phyloP scores from a whole-genome alignment of 345 rosid species.

The Tarenaya hassleriana region DNA sequence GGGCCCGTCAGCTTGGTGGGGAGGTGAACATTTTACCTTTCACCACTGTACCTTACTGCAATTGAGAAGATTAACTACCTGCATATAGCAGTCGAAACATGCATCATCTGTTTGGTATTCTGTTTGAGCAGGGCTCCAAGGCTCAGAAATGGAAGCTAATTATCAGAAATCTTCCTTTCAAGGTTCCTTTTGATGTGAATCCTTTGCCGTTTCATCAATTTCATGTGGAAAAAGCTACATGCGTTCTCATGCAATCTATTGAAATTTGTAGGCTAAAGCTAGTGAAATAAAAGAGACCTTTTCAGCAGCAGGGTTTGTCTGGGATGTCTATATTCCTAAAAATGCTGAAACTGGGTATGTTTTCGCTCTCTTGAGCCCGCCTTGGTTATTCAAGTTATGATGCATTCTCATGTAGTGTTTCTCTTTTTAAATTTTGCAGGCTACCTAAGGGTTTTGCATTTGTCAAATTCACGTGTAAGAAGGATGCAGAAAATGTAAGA shows the following conservation, averaged over 20 bases:
- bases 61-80: constrained; percentile 9
- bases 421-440: constrained; percentile 40
- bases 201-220: constrained; percentile 11
- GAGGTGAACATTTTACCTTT: constrained; percentile 51
- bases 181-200: constrained; percentile 40
- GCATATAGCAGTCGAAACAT: background rate
- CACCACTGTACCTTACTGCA: background rate
- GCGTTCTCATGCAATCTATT: constrained; percentile 12
- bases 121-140: constrained; percentile 71
- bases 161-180: constrained; percentile 82
- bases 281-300: constrained; percentile 54
- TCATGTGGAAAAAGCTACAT: background rate
- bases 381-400: constrained; percentile 4
- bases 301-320: constrained; percentile 78
- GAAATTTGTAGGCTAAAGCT: constrained; percentile 54
- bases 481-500: constrained; percentile 77
- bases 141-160: constrained; percentile 95
- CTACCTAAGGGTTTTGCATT: constrained; percentile 88
- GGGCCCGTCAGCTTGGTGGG: constrained; percentile 99
- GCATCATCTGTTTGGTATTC: constrained; percentile 16
- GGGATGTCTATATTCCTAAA: constrained; percentile 77
- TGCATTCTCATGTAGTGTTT: constrained; percentile 14
- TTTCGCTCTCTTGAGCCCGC: constrained; percentile 14
- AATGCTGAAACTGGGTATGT: constrained; percentile 72
- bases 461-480: constrained; percentile 87